Percentiles rank a stretch among this genome's conserved stretches.
Conservation (phyloP, 805 yeast species). For the Pichia manshurica region DNA sequence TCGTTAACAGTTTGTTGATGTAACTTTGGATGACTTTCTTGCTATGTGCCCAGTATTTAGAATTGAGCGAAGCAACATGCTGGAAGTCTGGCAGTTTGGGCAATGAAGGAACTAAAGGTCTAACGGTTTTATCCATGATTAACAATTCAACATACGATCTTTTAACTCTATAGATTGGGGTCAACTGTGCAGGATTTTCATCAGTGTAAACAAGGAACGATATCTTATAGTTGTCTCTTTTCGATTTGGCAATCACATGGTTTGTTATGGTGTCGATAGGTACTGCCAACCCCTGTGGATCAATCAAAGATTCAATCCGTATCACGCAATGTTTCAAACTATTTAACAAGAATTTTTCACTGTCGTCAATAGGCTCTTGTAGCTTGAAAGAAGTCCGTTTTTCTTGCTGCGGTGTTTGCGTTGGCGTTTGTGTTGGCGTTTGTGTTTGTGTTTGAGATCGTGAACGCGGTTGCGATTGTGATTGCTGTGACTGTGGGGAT, state of each 20-base stretch:
- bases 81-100: constrained; percentile 28
- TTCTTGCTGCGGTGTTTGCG: background rate
- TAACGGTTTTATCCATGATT: constrained; percentile 54
- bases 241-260: constrained; percentile 12
- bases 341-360: constrained; percentile 25
- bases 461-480: background rate
- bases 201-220: constrained; percentile 61
- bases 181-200: constrained; percentile 50
- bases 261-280: constrained; percentile 18
- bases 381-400: background rate
- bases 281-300: constrained; percentile 21
- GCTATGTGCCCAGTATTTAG: constrained; percentile 31
- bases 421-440: background rate
- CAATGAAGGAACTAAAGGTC: constrained; percentile 34
- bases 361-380: constrained; percentile 6
- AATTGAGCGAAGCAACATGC: constrained; percentile 24
- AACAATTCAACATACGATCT: constrained; percentile 58
- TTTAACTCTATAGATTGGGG: constrained; percentile 55
- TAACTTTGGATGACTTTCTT: constrained; percentile 29
- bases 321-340: constrained; percentile 28
- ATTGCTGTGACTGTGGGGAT: background rate
- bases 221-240: constrained; percentile 52
- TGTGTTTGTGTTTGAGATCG: background rate
- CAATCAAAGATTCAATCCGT: constrained; percentile 28
- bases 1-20: constrained; percentile 21